Evolutionary conservation across 345 rosid genomes (phyloP).

Genomic region (Populus alba): DNA sequence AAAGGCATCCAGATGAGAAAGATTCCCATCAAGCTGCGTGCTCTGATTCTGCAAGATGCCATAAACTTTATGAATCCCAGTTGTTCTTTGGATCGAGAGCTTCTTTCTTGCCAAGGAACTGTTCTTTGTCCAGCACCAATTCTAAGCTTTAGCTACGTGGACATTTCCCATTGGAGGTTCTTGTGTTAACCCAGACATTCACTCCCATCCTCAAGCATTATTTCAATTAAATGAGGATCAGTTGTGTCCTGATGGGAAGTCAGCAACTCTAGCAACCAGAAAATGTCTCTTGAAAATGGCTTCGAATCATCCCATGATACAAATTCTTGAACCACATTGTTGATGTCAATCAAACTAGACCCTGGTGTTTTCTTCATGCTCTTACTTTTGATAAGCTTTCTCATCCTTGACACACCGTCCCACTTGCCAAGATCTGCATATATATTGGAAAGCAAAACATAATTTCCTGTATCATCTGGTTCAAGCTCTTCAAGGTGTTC

Average conservation of each 20-base stretch:
- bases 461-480: conserved; percentile 55
- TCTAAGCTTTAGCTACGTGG: background rate
- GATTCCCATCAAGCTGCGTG: too few relatives aligned
- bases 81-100: too few relatives aligned
- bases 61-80: too few relatives aligned
- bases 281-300: conserved; percentile 40
- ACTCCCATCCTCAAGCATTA: conserved; percentile 5
- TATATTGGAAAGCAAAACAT: conserved; percentile 53
- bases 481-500: conserved; percentile 49
- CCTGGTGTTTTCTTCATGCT: conserved; percentile 55
- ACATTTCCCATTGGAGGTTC: background rate
- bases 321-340: conserved; percentile 52
- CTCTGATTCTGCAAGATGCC: too few relatives aligned
- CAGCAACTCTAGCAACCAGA: conserved; percentile 39
- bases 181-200: background rate
- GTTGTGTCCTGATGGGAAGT: conserved; percentile 21
- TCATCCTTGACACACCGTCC: conserved; percentile 45
- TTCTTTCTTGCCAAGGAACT: too few relatives aligned
- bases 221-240: background rate
- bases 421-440: conserved; percentile 53
- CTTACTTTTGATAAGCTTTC: conserved; percentile 41
- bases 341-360: conserved; percentile 53
- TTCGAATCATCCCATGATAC: conserved; percentile 48
- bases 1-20: too few relatives aligned
- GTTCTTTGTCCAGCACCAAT: too few relatives aligned